Conservation (phyloP, 352 stramenopile species). For the Blastocystis sp. region DNA sequence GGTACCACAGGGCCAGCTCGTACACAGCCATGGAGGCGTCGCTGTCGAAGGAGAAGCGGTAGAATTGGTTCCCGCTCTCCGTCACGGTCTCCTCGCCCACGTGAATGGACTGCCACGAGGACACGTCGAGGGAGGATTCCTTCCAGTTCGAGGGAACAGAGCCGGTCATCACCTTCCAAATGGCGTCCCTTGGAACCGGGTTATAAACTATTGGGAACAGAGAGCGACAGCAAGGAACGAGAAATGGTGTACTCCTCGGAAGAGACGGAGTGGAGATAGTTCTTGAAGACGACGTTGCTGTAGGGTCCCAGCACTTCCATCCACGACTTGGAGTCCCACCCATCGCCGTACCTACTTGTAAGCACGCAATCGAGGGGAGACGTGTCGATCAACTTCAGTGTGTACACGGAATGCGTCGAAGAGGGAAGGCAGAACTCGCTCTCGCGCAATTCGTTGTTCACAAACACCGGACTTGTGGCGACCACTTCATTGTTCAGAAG, state of each 20-base stretch:
- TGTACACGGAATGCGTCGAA: background rate
- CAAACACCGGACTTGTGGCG: background rate
- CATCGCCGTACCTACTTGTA: background rate
- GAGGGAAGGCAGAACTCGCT: background rate
- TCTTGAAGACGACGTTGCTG: constrained; percentile 8
- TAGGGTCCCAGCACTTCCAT: background rate
- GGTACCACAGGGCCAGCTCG: background rate
- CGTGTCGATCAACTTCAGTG: background rate
- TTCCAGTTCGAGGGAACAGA: background rate
- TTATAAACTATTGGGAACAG: background rate
- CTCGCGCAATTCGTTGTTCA: background rate
- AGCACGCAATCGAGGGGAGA: background rate
- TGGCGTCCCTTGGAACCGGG: background rate
- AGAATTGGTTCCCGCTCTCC: background rate
- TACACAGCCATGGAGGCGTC: background rate
- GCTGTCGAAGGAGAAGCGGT: background rate
- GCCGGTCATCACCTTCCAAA: background rate
- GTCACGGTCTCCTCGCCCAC: background rate
- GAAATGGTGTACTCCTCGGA: background rate
- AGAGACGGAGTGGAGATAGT: background rate
- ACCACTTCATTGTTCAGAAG: background rate
- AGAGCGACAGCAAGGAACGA: background rate
- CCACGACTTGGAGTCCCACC: background rate
- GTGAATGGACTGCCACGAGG: background rate
- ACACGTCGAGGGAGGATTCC: background rate